Conservation (phyloP, 2,329 filamentous ascomycete species). For the Helicocarpus griseus region DNA sequence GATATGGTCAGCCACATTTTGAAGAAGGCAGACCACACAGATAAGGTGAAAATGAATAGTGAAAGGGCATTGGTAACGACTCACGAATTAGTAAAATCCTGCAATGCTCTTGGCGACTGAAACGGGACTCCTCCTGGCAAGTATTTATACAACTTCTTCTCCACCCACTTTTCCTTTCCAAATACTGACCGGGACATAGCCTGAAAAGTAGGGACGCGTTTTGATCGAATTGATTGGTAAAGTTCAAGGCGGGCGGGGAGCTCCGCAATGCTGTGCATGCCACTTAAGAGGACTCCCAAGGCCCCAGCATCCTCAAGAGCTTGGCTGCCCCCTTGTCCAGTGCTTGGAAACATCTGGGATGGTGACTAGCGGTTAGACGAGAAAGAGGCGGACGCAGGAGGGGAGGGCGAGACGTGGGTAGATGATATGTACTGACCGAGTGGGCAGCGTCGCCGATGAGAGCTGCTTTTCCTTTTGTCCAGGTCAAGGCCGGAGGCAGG, state of each 20-base stretch:
- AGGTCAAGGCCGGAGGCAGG: neutral
- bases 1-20: no score
- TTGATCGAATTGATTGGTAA: neutral
- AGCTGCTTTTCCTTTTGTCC: neutral
- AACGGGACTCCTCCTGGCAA: neutral
- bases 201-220: neutral
- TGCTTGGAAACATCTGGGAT: slow-evolving; percentile 1
- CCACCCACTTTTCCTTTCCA: neutral
- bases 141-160: neutral
- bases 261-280: neutral
- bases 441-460: slow-evolving; percentile 1
- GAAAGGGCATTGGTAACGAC: no score
- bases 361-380: no score
- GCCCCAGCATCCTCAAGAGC: slow-evolving; percentile 2
- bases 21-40: no score
- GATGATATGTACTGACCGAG: neutral
- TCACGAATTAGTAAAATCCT: neutral
- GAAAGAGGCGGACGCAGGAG: neutral
- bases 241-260: neutral
- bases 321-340: slow-evolving; percentile 4
- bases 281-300: neutral
- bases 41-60: no score
- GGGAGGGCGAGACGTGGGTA: neutral
- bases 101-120: neutral
- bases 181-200: slow-evolving; percentile 1